A percentile compares a stretch with the other conserved stretches of the same genome.
phyloP scores from a whole-genome alignment of 78 protist genomes.

The Mastigamoeba balamuthi region DNA sequence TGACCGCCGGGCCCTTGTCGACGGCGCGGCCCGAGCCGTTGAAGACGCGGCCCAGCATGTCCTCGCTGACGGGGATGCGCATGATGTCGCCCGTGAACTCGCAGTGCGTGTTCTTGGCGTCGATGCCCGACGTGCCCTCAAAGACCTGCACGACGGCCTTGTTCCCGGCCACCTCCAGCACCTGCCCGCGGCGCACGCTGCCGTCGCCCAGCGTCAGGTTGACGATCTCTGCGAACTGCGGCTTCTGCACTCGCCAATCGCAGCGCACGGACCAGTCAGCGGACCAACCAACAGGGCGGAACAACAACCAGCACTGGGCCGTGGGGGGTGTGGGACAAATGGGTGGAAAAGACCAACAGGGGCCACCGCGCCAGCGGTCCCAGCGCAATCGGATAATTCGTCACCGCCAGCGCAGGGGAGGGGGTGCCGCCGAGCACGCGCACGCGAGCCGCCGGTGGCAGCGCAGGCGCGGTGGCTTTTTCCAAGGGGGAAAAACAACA shows the following conservation, averaged over 20 bases:
- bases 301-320: slow-evolving; percentile 1
- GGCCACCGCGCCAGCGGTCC: no score
- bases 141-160: slow-evolving; percentile 98
- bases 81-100: slow-evolving; percentile 95
- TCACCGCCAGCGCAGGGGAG: no score
- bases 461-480: no score
- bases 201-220: slow-evolving; percentile 89
- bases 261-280: no score
- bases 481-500: no score
- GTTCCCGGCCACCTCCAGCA: slow-evolving; percentile 84
- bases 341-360: no score
- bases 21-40: slow-evolving; percentile 99
- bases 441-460: no score
- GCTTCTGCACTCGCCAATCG: no score
- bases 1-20: slow-evolving; percentile 90
- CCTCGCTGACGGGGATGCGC: slow-evolving; percentile 89
- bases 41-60: slow-evolving; percentile 98
- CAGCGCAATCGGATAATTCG: no score
- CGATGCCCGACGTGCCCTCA: slow-evolving; percentile 99
- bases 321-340: background rate
- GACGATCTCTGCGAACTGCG: slow-evolving; percentile 96
- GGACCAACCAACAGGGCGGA: no score
- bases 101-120: slow-evolving; percentile 77
- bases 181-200: slow-evolving; percentile 84
- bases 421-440: no score